Evolutionary conservation across 805 yeast genomes (phyloP), one percentile per base, ranked within the genome.

Genomic region (Torulaspora gathmanii): DNA sequence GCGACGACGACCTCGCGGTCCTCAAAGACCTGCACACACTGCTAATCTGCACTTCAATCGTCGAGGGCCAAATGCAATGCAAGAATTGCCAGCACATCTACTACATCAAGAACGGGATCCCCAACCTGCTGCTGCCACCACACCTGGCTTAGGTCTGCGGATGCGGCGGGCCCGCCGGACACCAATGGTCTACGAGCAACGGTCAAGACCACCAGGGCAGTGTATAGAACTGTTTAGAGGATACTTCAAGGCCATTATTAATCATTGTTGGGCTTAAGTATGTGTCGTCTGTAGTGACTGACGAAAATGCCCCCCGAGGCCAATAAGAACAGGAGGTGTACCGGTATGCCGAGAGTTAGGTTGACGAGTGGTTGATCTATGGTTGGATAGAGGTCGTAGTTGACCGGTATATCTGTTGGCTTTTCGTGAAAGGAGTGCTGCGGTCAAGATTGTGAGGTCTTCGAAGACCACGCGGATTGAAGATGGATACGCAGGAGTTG

Each of bases 41-140:
- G 49, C 73, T 91, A 44, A 67, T 93, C 31, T 96, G 91, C 63
- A 91, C 97, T 0, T 88, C 82, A 50, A 86, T 93, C 43, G 63
- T 74, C 8, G 91, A 90, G 56, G 99, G 99, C 2, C 80, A 82
- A 57, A 88, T 93, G 98, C 72, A 72, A 10, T 93, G 99, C 64
- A 72, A 75, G 17, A 83, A 83, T 67, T 93, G 99, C 64, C 82
- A 79, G 1, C 97, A 91, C 65, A 72, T 85, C 6, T 93, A 90
- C 68, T 79, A 84, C 70, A 85, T 93, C 70, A 91, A 90, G 68
- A 90, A 88, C 71, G 80, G 93, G 41, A 89, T 93, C 56, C 96
- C 99, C 28, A 91, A 91, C 72, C 84, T 93, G 67, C 70, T 93
- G 44, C 75, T 93, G 28, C 98, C 99, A 26, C 98, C 98, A 5